Conservation (phyloP, 2,329 filamentous ascomycete species). For the Metarhizium sp. region DNA sequence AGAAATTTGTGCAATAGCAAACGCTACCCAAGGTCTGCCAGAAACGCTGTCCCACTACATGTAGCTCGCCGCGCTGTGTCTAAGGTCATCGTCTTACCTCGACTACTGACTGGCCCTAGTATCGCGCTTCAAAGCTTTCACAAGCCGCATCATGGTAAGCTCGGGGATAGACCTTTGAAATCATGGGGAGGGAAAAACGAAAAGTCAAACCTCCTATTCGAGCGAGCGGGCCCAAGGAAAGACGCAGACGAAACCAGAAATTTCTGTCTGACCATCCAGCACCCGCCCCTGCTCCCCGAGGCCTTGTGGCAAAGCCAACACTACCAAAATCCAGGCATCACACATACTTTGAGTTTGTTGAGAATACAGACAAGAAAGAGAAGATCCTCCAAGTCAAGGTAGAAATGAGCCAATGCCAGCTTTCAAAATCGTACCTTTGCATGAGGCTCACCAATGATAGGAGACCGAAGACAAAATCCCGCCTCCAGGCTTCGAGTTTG, state of each 20-base stretch:
- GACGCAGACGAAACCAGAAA: conserved; percentile 22
- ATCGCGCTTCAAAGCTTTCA: neutral
- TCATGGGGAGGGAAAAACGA: conserved; percentile 28
- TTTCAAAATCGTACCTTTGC: conserved; percentile 5
- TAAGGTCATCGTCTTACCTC: neutral
- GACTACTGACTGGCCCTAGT: neutral
- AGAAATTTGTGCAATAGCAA: neutral
- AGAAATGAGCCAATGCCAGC: conserved; percentile 17
- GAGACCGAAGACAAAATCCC: conserved; percentile 41
- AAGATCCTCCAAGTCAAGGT: conserved; percentile 57
- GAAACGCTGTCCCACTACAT: neutral
- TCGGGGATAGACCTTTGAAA: conserved; percentile 1
- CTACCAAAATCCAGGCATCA: conserved; percentile 45
- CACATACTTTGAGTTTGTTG: conserved; percentile 54
- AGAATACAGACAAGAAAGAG: conserved; percentile 55
- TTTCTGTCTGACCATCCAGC: conserved; percentile 23
- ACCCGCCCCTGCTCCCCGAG: conserved; percentile 23
- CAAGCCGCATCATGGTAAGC: conserved; percentile 3
- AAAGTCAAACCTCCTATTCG: conserved; percentile 14
- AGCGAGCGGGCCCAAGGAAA: conserved; percentile 25
- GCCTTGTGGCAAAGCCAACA: conserved; percentile 28
- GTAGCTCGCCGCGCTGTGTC: neutral
- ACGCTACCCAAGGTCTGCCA: neutral
- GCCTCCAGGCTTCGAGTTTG: conserved; percentile 53
- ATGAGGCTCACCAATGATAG: conserved; percentile 29